A percentile compares a stretch with the other conserved stretches of the same genome.
Conservation (phyloP, 176 grass and related monocot genomes). For the Tillandsia fasciculata region DNA sequence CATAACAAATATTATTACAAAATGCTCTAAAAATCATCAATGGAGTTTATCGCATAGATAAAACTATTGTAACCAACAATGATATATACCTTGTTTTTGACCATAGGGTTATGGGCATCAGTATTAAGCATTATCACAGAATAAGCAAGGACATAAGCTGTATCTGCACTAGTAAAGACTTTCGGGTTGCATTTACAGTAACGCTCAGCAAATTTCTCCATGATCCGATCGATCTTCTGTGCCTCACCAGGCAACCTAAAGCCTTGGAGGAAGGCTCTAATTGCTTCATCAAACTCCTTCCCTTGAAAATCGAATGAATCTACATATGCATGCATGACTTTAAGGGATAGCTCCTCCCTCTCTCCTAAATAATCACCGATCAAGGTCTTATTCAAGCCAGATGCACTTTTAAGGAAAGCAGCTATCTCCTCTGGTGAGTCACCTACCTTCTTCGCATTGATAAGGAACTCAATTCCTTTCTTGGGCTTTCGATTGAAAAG, state of each 20-base stretch:
- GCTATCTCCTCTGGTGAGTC: slow-evolving; percentile 82
- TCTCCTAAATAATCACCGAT: slow-evolving; percentile 96
- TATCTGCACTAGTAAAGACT: slow-evolving; percentile 93
- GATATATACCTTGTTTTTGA: slow-evolving; percentile 75
- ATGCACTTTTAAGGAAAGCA: slow-evolving; percentile 72
- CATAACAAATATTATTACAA: slow-evolving; percentile 30
- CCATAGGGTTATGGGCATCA: slow-evolving; percentile 95
- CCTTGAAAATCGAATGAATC: slow-evolving; percentile 95
- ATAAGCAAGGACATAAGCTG: slow-evolving; percentile 98
- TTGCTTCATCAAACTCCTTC: slow-evolving; percentile 91
- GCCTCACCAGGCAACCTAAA: slow-evolving; percentile 97
- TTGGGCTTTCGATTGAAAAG: slow-evolving; percentile 94
- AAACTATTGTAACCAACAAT: slow-evolving; percentile 12
- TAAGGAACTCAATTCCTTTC: slow-evolving; percentile 93
- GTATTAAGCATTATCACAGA: slow-evolving; percentile 98
- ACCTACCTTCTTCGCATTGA: slow-evolving; percentile 84
- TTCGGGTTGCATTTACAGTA: slow-evolving; percentile 97
- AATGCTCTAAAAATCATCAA: slow-evolving; percentile 5
- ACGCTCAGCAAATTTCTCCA: slow-evolving; percentile 96
- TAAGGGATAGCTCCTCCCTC: slow-evolving; percentile 84
- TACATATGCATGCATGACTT: slow-evolving; percentile 99
- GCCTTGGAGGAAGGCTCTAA: slow-evolving; percentile 78
- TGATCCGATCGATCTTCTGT: slow-evolving; percentile 95
- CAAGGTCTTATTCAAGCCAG: slow-evolving; percentile 95
- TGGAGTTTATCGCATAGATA: slow-evolving; percentile 13